Percentiles rank a stretch among this genome's conserved stretches.
These are phyloP conservation scores for Blumeria graminis DNA, from an alignment of 2,329 filamentous ascomycete genomes.

Conservation along the genomic window DNA sequence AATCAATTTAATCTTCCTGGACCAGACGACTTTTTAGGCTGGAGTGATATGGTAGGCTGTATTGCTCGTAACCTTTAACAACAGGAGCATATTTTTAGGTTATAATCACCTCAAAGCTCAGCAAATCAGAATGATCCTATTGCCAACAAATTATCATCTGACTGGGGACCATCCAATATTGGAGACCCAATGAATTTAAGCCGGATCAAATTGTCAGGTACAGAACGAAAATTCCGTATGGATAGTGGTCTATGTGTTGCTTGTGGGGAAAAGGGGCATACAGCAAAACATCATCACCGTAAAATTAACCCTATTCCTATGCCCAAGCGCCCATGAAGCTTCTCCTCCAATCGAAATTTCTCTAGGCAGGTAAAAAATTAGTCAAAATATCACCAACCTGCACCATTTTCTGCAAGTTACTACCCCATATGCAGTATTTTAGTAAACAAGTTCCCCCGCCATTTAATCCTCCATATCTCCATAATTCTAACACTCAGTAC, in stretches of 20 bases:
- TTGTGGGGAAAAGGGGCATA: not conserved
- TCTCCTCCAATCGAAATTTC: not conserved
- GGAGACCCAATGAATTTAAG: not conserved
- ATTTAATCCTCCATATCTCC: not conserved
- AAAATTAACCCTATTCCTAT: not conserved
- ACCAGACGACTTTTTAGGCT: not conserved
- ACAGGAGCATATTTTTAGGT: not conserved
- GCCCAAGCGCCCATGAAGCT: not conserved
- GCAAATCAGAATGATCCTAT: not conserved
- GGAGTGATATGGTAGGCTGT: too few relatives aligned
- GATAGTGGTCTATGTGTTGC: not conserved
- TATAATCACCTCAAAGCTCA: not conserved
- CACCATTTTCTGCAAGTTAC: not conserved
- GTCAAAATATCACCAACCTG: not conserved
- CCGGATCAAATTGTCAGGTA: not conserved
- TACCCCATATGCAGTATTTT: not conserved
- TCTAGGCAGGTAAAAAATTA: not conserved
- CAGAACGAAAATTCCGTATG: not conserved
- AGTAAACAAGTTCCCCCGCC: not conserved
- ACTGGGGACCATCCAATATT: not conserved
- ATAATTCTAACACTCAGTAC: not conserved
- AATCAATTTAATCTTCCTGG: not conserved
- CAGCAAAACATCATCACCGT: not conserved
- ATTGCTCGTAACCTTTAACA: not conserved
- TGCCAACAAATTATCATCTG: not conserved